These are phyloP conservation scores for Clonostachys solani DNA, from an alignment of 2,329 filamentous ascomycete genomes.

Conservation along the genomic window DNA sequence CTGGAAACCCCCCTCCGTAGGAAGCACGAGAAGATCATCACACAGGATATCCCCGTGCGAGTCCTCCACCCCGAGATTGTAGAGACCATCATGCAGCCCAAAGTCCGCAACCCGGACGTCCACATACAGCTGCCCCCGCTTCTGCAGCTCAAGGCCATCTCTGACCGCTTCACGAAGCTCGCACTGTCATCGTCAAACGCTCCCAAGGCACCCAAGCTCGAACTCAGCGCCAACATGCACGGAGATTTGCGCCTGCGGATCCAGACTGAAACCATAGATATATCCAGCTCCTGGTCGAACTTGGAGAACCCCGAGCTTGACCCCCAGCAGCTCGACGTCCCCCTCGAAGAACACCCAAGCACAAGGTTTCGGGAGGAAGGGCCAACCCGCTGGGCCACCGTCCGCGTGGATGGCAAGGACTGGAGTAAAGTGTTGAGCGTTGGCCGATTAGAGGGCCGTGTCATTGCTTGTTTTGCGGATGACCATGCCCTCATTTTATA, in stretches of 20 bases:
- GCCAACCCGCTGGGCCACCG: conserved; percentile 81
- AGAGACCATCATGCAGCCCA: conserved; percentile 91
- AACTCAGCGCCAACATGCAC: conserved; percentile 92
- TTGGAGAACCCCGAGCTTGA: conserved; percentile 87
- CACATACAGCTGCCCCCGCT: conserved; percentile 88
- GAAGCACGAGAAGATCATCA: conserved; percentile 87
- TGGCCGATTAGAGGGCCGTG: conserved; percentile 79
- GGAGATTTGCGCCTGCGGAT: conserved; percentile 78
- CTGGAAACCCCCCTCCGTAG: conserved; percentile 55
- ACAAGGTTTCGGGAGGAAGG: conserved; percentile 73
- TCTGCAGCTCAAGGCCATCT: conserved; percentile 86
- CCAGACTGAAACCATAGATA: conserved; percentile 77
- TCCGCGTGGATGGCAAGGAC: conserved; percentile 87
- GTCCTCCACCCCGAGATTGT: conserved; percentile 80
- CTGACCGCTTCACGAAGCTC: conserved; percentile 90
- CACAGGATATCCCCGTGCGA: conserved; percentile 92
- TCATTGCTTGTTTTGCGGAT: conserved; percentile 87
- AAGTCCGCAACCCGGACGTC: conserved; percentile 86
- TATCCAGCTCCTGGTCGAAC: conserved; percentile 80
- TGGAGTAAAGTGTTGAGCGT: conserved; percentile 95
- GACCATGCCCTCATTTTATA: conserved; percentile 79
- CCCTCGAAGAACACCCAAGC: conserved; percentile 76
- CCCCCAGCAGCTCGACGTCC: conserved; percentile 66
- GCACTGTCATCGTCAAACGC: conserved; percentile 35
- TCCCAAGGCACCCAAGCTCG: conserved; percentile 60